Base-by-base conservation (phyloP, 495 filamentous ascomycete species). In the Pyronema domesticum region DNA sequence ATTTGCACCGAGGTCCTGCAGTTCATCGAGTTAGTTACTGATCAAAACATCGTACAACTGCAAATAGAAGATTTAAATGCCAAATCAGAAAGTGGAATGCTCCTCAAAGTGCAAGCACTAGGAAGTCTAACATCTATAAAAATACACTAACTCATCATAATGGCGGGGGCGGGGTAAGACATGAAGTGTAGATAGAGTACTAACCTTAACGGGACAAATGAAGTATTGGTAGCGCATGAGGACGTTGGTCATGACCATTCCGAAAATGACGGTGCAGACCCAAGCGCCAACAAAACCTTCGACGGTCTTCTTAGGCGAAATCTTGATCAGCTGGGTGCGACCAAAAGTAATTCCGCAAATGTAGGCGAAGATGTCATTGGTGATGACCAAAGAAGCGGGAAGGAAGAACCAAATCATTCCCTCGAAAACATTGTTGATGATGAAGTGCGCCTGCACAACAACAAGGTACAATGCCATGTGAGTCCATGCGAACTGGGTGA, bases 341-440 rank as follows among this genome's bases (percentile, higher is more conserved):
- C 93, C 93, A 67, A 99, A 94, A 7, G 87, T 88, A 64, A 99
- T 95, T 57, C 93, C 93, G 68, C 86, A 94, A 57, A 99, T 77
- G 64, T 99, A 99, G 65, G 93, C 93, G 64, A 94, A 96, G 57
- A 96, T 99, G 68, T 99, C 93, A 65, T 99, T 99, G 37, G 85
- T 94, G 64, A 96, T 95, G 61, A 99, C 93, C 53, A 99, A 76
- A 30, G 85, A 82, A 3, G 86, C 89, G 1, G 93, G 93, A 45
- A 99, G 74, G 77, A 99, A 95, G 75, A 99, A 96, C 93, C 93
- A 99, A 67, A 99, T 91, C 86, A 99, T 87, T 69, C 93, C 93
- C 71, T 99, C 93, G 68, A 99, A 89, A 56, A 96, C 82, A 70
- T 96, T 99, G 74, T 99, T 96, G 84, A 99, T 95, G 68, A 99